Evolutionary conservation across 1,284 basidiomycete genomes (phyloP).

Genomic region (Ganoderma sinense): DNA sequence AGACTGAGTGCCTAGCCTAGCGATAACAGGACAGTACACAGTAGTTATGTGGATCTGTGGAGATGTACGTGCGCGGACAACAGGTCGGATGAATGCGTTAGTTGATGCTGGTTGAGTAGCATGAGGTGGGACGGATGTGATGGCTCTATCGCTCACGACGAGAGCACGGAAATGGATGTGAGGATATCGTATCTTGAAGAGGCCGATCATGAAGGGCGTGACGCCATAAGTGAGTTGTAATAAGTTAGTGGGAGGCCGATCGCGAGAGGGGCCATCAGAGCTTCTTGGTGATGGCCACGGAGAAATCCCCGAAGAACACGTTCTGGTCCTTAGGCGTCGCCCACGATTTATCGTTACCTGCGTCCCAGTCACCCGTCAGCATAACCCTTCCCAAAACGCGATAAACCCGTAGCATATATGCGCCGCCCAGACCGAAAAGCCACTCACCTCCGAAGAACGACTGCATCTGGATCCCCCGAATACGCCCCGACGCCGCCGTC

Average conservation of each 20-base stretch:
- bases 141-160: neutral
- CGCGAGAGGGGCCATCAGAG: conserved; percentile 43
- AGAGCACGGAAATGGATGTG: neutral
- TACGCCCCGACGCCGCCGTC: conserved; percentile 50
- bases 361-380: conserved; percentile 6
- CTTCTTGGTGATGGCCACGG: conserved; percentile 60
- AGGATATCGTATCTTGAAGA: neutral
- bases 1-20: neutral
- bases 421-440: neutral
- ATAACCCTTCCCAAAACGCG: neutral
- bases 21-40: neutral
- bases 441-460: conserved; percentile 70
- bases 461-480: conserved; percentile 71
- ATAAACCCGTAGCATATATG: neutral
- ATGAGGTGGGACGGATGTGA: neutral
- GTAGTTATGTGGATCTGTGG: neutral
- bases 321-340: conserved; percentile 64
- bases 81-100: neutral
- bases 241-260: neutral
- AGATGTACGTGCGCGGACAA: neutral
- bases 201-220: neutral
- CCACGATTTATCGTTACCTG: conserved; percentile 54
- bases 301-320: conserved; percentile 71
- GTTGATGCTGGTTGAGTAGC: neutral
- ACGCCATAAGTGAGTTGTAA: neutral